phyloP scores from a whole-genome alignment of 169 alveolate genomes.

The Eimeria falciformis region DNA sequence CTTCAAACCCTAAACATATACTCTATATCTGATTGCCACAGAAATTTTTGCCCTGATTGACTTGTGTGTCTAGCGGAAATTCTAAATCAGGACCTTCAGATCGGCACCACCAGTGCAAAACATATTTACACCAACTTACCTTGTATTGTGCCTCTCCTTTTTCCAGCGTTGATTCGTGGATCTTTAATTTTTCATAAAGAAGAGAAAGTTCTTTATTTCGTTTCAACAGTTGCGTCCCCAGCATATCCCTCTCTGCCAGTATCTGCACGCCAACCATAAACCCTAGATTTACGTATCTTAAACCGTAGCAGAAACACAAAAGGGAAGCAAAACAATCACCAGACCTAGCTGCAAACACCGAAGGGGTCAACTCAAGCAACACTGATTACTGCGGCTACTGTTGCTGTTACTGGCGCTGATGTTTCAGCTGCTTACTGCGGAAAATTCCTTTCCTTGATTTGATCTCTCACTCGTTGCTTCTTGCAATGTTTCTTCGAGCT shows the following conservation, averaged over 20 bases:
- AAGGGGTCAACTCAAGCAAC: no score
- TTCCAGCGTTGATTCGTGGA: constrained; percentile 91
- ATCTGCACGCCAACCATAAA: constrained; percentile 67
- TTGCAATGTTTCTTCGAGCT: constrained; percentile 90
- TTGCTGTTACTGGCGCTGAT: neutral
- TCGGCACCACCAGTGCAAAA: no score
- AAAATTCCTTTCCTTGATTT: constrained; percentile 90
- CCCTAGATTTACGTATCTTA: no score
- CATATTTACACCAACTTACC: constrained; percentile 46
- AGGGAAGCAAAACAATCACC: no score
- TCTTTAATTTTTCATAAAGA: constrained; percentile 93
- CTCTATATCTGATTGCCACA: no score
- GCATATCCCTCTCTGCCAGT: constrained; percentile 92
- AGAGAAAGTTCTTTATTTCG: constrained; percentile 95
- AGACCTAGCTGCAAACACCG: no score
- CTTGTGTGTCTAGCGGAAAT: no score
- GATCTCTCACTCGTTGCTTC: constrained; percentile 91
- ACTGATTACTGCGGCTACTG: no score
- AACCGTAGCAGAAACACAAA: no score
- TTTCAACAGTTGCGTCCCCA: constrained; percentile 93
- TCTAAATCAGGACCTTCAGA: no score
- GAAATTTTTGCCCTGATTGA: no score
- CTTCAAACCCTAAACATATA: no score
- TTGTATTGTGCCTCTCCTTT: constrained; percentile 90
- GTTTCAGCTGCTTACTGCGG: constrained; percentile 79